A percentile compares a stretch with the other conserved stretches of the same genome.
Evolutionary conservation across 2,329 filamentous ascomycete genomes (phyloP).

Genomic region (Ceratocystis harringtonii): DNA sequence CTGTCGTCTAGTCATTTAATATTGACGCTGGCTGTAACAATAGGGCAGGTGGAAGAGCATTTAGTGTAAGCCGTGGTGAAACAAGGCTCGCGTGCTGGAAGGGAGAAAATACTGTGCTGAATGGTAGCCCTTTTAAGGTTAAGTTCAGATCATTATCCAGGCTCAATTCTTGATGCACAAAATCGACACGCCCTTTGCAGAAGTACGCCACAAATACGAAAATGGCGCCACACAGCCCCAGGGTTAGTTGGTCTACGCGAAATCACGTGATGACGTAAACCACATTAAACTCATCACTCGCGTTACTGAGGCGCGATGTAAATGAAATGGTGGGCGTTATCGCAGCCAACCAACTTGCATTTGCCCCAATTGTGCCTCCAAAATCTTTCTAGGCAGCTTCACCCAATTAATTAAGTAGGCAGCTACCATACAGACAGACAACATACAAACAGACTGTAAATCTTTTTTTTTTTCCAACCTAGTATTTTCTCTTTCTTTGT

Average conservation of each 20-base stretch:
- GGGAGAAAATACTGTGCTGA: not conserved
- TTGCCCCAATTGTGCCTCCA: not conserved
- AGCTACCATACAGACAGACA: not conserved
- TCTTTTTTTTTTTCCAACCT: not conserved
- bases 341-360: not conserved
- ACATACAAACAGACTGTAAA: not conserved
- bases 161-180: not conserved
- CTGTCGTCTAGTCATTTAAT: not conserved
- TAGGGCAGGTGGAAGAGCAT: not conserved
- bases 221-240: not conserved
- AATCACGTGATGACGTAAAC: constrained; percentile 8
- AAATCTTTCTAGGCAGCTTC: constrained; percentile 1
- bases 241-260: not conserved
- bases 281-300: not conserved
- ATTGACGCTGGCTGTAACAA: not conserved
- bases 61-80: not conserved
- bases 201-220: not conserved
- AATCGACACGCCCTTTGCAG: not conserved
- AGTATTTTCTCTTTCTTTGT: not conserved
- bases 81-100: not conserved
- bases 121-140: not conserved
- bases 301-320: not conserved
- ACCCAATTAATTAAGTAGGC: not conserved
- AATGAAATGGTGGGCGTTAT: not conserved
- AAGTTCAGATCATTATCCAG: not conserved